Evolutionary conservation across 1,284 basidiomycete genomes (phyloP).

Genomic region (Cutaneotrichosporon sp.): DNA sequence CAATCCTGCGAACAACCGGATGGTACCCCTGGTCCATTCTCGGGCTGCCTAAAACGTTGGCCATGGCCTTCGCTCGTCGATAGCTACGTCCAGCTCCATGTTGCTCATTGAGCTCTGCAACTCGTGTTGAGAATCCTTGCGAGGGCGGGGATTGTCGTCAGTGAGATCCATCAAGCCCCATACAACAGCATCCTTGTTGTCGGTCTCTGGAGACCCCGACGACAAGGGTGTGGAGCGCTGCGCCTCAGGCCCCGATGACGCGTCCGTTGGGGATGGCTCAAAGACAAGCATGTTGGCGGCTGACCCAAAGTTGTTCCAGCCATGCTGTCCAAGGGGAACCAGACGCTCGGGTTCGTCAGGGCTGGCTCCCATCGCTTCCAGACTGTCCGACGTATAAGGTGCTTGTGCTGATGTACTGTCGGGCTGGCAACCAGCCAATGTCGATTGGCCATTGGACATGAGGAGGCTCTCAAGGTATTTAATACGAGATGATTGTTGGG

Average conservation of each 20-base stretch:
- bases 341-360: constrained; percentile 36
- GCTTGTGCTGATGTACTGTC: not conserved
- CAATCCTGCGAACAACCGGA: constrained; percentile 1
- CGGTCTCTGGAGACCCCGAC: constrained; percentile 19
- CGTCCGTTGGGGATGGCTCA: constrained; percentile 32
- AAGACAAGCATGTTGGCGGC: constrained; percentile 26
- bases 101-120: constrained; percentile 30
- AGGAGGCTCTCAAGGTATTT: constrained; percentile 36
- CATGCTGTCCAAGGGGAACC: constrained; percentile 20
- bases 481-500: constrained; percentile 33
- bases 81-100: constrained; percentile 26
- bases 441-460: constrained; percentile 11
- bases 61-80: constrained; percentile 12
- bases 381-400: constrained; percentile 11
- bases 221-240: constrained; percentile 25
- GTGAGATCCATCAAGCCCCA: constrained; percentile 18
- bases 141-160: constrained; percentile 1
- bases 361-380: constrained; percentile 34
- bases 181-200: constrained; percentile 21
- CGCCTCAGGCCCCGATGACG: constrained; percentile 23
- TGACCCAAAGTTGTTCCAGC: constrained; percentile 11
- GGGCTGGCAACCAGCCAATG: not conserved
- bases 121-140: constrained; percentile 30
- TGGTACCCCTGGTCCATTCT: too few relatives aligned
- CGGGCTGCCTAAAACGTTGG: too few relatives aligned